Base-by-base conservation (phyloP, 371 early-diverging fungal genomes). In the Apophysomyces ossiformis region DNA sequence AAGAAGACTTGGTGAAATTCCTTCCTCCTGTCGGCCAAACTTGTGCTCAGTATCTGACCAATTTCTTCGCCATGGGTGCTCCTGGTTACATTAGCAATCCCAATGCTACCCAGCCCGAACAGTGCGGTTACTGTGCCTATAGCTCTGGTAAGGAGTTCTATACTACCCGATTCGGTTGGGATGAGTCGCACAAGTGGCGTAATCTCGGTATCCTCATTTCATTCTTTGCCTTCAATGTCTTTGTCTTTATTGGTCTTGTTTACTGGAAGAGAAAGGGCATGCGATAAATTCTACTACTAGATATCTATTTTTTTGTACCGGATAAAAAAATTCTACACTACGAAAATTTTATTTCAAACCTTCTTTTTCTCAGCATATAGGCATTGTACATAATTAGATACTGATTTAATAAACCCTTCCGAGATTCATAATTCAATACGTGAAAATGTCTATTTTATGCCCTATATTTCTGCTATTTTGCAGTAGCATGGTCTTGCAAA, bases 111-210 rank as follows among this genome's bases (percentile, higher is more conserved):
- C 41, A 65, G 3, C 64, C 64, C 9, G 59, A 67, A 7, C 45
- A 36, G 15, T 92, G 93, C 72, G 63, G 78, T 44, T 92, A 88
- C 74, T 90, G 91, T 66, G 72, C 79, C 8, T 85, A 82, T 66
- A 63, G 41, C 9, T 65, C 68, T 4, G 90, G 89, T 9, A 76
- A 88, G 37, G 84, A 87, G 54, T 89, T 79, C 60, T 83, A 74
- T 46, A 57, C 43, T 11, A 32, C 41, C 4, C 58, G 39, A 26
- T 71, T 61, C 32, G 67, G 61, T 7, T 71, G 71, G 71, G 58
- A 65, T 57, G 87, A 77, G 58, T 73, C 8, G 9, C 73, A 90
- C 70, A 82, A 88, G 43, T 92, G 89, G 88, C 81, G 90, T 65
- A 89, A 91, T 74, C 71, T 88, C 50, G 85, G 85, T 15, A 84